These are phyloP conservation scores for Nematodospora valgi DNA, from an alignment of 805 yeast genomes.

Conservation along the genomic window DNA sequence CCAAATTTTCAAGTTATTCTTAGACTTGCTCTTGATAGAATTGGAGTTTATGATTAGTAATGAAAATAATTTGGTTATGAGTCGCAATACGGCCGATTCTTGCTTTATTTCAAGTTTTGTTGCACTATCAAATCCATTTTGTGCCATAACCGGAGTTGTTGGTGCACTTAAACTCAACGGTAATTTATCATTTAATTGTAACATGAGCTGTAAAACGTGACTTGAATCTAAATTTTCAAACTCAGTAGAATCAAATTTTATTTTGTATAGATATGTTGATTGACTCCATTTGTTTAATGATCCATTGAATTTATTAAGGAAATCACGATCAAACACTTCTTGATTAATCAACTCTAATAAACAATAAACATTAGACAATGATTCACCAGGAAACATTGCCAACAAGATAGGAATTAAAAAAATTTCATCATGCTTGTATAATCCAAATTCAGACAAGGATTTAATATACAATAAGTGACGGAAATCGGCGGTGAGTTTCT, in stretches of 20 bases:
- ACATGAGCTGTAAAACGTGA: slow-evolving; percentile 29
- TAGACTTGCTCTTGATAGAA: slow-evolving; percentile 27
- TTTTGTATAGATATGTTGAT: not conserved
- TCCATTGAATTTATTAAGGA: slow-evolving; percentile 23
- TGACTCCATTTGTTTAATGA: slow-evolving; percentile 26
- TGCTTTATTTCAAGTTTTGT: not conserved
- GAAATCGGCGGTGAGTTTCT: slow-evolving; percentile 22
- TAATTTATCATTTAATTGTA: slow-evolving; percentile 38
- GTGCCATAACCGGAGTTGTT: slow-evolving; percentile 31
- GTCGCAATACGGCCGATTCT: slow-evolving; percentile 19
- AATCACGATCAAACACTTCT: slow-evolving; percentile 27
- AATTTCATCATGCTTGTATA: slow-evolving; percentile 36
- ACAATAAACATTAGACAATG: slow-evolving; percentile 23
- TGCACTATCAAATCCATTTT: slow-evolving; percentile 2
- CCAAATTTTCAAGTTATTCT: slow-evolving; percentile 26
- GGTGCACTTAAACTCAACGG: slow-evolving; percentile 45
- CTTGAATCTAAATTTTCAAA: slow-evolving; percentile 30
- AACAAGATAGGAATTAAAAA: slow-evolving; percentile 37
- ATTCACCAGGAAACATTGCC: slow-evolving; percentile 23
- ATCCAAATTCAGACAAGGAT: slow-evolving; percentile 34
- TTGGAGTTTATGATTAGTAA: slow-evolving; percentile 31
- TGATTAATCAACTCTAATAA: slow-evolving; percentile 32
- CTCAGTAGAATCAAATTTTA: slow-evolving; percentile 11
- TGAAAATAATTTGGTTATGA: slow-evolving; percentile 32
- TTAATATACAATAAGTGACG: slow-evolving; percentile 31